These are phyloP conservation scores for Eucalyptus erythrocorys DNA, from an alignment of 345 rosid genomes.

Conservation along the genomic window DNA sequence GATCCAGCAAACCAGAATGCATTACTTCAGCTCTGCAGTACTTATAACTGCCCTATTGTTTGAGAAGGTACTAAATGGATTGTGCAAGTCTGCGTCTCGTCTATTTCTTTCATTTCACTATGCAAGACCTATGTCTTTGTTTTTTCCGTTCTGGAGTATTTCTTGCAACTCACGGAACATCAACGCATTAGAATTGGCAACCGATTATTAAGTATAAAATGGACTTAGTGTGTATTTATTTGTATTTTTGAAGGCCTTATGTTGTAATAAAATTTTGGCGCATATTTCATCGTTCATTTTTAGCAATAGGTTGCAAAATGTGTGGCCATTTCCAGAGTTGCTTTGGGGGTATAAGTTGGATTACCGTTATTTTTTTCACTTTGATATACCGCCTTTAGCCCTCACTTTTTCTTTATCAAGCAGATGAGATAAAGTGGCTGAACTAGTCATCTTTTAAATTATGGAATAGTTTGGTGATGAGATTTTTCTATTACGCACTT, in stretches of 20 bases:
- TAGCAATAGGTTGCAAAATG: not conserved
- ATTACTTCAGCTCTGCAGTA: slow-evolving; percentile 55
- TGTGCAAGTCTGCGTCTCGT: not conserved
- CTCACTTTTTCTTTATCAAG: not conserved
- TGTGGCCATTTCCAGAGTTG: not conserved
- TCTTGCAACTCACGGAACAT: not conserved
- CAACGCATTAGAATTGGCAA: not conserved
- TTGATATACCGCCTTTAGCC: not conserved
- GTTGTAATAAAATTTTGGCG: not conserved
- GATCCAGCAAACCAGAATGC: slow-evolving; percentile 67
- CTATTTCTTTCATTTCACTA: not conserved
- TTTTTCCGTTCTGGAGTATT: not conserved
- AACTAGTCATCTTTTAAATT: not conserved
- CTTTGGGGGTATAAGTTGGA: not conserved
- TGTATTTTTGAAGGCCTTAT: not conserved
- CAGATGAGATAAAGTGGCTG: not conserved
- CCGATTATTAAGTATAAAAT: not conserved
- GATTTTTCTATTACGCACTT: not conserved
- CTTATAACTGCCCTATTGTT: slow-evolving; percentile 44
- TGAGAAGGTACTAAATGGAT: slow-evolving; percentile 31
- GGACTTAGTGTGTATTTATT: not conserved
- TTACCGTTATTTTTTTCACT: not conserved
- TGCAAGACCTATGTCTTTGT: not conserved
- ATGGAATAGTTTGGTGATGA: not conserved
- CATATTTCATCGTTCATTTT: not conserved